These are phyloP conservation scores for Primulina huaijiensis DNA, from an alignment of 257 asterid species.

Conservation along the genomic window DNA sequence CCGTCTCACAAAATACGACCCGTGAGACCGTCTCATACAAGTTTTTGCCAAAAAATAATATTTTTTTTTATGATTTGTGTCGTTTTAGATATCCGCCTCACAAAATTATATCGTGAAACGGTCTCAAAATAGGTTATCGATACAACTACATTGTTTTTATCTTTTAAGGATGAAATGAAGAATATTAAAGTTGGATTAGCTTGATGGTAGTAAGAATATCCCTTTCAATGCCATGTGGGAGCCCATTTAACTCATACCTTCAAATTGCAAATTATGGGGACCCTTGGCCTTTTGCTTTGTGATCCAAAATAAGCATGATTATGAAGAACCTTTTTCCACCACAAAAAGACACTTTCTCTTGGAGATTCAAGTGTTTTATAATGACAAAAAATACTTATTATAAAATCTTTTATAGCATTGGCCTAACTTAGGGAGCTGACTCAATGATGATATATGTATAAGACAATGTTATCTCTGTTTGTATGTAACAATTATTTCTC, in stretches of 20 bases:
- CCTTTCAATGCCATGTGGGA: neutral
- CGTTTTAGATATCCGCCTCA: too few species aligned
- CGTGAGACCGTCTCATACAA: too few species aligned
- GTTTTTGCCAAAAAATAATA: too few species aligned
- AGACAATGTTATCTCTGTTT: neutral
- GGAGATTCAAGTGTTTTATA: neutral
- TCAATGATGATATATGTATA: too few species aligned
- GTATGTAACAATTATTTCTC: neutral
- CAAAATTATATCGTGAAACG: too few species aligned
- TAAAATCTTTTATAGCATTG: neutral
- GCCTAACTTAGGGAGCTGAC: neutral
- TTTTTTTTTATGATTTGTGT: too few species aligned
- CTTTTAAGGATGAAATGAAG: too few species aligned
- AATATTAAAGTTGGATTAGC: too few species aligned
- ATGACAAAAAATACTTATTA: neutral
- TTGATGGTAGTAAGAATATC: neutral
- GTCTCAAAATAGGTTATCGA: too few species aligned
- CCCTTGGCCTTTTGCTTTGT: neutral
- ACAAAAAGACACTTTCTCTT: neutral
- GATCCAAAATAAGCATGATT: neutral
- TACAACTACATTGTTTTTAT: too few species aligned
- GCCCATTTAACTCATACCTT: neutral
- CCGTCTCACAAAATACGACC: too few species aligned
- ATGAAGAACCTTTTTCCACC: neutral
- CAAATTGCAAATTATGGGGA: neutral